These are phyloP conservation scores for Aureobasidium sp. DNA, from an alignment of 2,329 filamentous ascomycete genomes.

Conservation along the genomic window DNA sequence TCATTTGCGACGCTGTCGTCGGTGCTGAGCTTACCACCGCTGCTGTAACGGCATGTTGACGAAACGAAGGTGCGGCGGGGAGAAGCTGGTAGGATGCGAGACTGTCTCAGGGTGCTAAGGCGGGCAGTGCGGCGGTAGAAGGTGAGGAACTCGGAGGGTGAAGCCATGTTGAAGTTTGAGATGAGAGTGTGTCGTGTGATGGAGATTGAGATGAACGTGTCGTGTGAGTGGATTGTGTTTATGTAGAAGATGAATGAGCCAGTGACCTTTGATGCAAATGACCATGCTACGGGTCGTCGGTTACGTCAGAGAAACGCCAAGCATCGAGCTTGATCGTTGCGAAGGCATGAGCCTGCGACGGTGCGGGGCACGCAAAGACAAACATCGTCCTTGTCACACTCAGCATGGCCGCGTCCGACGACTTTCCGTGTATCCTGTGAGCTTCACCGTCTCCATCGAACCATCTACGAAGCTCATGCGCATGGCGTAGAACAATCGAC, in stretches of 20 bases:
- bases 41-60: constrained; percentile 8
- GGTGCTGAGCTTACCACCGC: constrained; percentile 7
- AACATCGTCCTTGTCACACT: neutral
- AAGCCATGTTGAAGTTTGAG: constrained; percentile 17
- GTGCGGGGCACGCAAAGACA: neutral
- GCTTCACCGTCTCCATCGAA: neutral
- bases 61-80: constrained; percentile 7
- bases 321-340: neutral
- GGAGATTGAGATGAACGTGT: too few relatives aligned
- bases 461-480: neutral
- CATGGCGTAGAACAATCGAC: constrained; percentile 52
- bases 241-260: neutral
- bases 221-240: neutral
- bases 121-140: constrained; percentile 27
- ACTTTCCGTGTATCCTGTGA: constrained; percentile 34
- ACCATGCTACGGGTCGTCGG: neutral
- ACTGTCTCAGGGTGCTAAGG: constrained; percentile 10
- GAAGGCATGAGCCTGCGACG: neutral
- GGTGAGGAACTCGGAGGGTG: constrained; percentile 31
- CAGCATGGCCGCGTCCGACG: constrained; percentile 12
- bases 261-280: neutral
- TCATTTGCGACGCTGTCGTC: constrained; percentile 10
- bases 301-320: neutral
- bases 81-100: constrained; percentile 2
- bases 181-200: neutral